Percentiles rank a stretch among this genome's conserved stretches.
These are phyloP conservation scores for Omphalotus olearius DNA, from an alignment of 1,284 basidiomycete genomes.

Conservation along the genomic window DNA sequence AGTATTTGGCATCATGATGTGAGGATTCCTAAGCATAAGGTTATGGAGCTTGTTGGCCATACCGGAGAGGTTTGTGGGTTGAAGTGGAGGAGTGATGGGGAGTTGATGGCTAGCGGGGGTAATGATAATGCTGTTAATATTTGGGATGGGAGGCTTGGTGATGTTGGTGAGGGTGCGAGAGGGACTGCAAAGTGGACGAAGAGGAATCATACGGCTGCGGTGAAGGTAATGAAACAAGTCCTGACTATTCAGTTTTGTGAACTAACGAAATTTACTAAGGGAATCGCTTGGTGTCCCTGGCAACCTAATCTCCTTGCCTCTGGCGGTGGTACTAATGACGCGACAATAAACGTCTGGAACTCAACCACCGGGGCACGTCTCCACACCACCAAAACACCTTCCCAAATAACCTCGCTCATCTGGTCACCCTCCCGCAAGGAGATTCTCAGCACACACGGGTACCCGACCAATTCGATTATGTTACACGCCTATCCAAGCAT, in stretches of 20 bases:
- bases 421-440: constrained; percentile 92
- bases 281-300: constrained; percentile 98
- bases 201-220: constrained; percentile 90
- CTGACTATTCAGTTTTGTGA: neutral
- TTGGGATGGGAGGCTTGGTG: constrained; percentile 84
- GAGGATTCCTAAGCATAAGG: constrained; percentile 81
- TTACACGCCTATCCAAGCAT: constrained; percentile 68
- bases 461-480: constrained; percentile 73
- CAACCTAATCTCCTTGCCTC: constrained; percentile 88
- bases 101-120: constrained; percentile 89
- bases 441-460: constrained; percentile 90
- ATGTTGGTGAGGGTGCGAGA: constrained; percentile 55
- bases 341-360: constrained; percentile 93
- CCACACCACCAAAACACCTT: constrained; percentile 78
- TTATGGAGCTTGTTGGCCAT: constrained; percentile 86
- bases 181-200: constrained; percentile 87
- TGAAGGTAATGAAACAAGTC: constrained; percentile 58
- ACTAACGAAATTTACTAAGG: constrained; percentile 39
- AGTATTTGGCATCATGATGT: constrained; percentile 96
- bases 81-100: constrained; percentile 80
- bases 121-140: constrained; percentile 98
- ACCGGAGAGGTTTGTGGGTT: constrained; percentile 86
- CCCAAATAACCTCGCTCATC: constrained; percentile 90
- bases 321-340: constrained; percentile 94
- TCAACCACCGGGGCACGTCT: constrained; percentile 85